A percentile compares a stretch with the other conserved stretches of the same genome.
phyloP scores from a whole-genome alignment of 1,139 yeast genomes.

The Zygoascus meyerae region DNA sequence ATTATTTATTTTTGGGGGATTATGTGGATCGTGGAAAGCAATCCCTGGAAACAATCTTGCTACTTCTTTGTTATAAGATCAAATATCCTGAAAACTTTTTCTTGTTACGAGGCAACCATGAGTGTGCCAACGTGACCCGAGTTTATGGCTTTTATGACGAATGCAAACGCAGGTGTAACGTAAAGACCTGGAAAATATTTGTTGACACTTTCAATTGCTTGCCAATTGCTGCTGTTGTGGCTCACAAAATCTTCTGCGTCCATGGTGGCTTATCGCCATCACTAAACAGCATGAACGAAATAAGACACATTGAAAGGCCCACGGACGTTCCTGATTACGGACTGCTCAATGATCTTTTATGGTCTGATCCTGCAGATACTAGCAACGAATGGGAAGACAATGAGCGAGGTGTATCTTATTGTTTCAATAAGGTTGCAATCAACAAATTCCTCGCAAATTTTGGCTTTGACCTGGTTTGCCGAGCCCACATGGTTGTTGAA shows the following conservation, averaged over 20 bases:
- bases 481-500: constrained; percentile 99
- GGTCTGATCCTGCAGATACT: constrained; percentile 98
- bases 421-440: constrained; percentile 88
- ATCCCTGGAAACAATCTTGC: constrained; percentile 79
- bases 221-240: constrained; percentile 94
- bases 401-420: constrained; percentile 95
- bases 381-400: constrained; percentile 97
- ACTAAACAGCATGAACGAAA: constrained; percentile 84
- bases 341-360: constrained; percentile 76
- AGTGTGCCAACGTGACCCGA: constrained; percentile 91
- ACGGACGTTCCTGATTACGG: constrained; percentile 98
- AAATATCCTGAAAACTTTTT: constrained; percentile 96
- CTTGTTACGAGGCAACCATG: constrained; percentile 89
- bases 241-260: constrained; percentile 93
- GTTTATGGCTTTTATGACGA: constrained; percentile 97
- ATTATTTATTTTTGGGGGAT: constrained; percentile 88
- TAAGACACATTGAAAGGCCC: constrained; percentile 84
- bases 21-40: constrained; percentile 97
- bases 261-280: constrained; percentile 97
- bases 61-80: constrained; percentile 84
- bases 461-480: constrained; percentile 88
- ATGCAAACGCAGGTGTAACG: constrained; percentile 87
- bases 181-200: constrained; percentile 89
- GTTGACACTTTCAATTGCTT: constrained; percentile 91
- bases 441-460: constrained; percentile 82